Percentiles rank a stretch among this genome's conserved stretches.
Conservation (phyloP, 2,329 filamentous ascomycete genomes). For the Fusarium marasasianum region DNA sequence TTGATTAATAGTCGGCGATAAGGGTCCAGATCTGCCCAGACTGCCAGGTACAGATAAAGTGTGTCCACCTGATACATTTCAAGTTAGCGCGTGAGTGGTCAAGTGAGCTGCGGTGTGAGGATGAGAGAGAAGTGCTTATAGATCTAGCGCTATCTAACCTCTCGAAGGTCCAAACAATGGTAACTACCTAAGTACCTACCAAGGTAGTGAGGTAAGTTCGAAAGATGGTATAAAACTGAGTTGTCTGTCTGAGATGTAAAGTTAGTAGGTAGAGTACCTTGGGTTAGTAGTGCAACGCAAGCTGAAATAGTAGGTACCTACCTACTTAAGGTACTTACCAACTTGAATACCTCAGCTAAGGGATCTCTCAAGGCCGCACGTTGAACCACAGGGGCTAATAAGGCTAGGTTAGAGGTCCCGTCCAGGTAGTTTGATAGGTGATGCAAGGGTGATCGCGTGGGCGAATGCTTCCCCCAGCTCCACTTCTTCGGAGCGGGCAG, state of each 20-base stretch:
- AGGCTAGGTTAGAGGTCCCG: not conserved
- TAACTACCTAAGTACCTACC: not conserved
- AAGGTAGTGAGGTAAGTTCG: not conserved
- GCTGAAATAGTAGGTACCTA: not conserved
- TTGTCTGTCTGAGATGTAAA: not conserved
- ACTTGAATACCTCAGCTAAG: not conserved
- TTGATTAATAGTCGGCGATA: constrained; percentile 3
- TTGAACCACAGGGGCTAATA: not conserved
- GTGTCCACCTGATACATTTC: constrained; percentile 30
- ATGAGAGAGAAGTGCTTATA: not conserved
- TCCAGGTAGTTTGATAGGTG: not conserved
- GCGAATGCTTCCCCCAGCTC: constrained; percentile 19
- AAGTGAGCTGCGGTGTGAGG: not conserved
- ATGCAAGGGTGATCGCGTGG: constrained; percentile 38
- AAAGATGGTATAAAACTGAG: not conserved
- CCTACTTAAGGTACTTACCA: not conserved
- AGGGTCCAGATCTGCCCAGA: constrained; percentile 16
- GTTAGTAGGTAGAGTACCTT: not conserved
- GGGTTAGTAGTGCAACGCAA: not conserved
- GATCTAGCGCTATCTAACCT: not conserved
- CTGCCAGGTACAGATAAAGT: constrained; percentile 3
- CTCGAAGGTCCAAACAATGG: not conserved
- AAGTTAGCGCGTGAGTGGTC: constrained; percentile 16
- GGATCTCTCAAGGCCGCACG: not conserved
- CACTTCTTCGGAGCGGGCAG: constrained; percentile 21